Evolutionary conservation across 176 grass and related monocot genomes (phyloP), one percentile per base, ranked within the genome.

Genomic region (Oropetium thomaeum): DNA sequence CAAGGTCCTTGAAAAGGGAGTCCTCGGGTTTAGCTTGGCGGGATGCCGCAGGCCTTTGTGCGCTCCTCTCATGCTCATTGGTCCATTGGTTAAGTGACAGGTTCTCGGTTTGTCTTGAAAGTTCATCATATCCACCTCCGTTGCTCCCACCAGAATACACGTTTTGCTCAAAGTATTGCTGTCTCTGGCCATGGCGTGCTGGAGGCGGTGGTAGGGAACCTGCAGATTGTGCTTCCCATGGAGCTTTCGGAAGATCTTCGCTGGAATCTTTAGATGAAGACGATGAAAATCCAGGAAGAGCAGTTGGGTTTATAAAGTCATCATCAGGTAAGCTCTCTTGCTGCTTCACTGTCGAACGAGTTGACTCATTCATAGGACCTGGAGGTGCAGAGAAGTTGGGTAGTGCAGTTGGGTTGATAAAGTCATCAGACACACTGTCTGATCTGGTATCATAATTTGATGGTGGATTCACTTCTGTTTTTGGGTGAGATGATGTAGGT

Each of bases 1-100:
- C 91, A 27, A 98, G 81, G 31, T 98, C 95, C 86, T 92, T 98
- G 67, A 98, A 98, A 32, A 98, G 86, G 14, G 81, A 71, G 57
- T 98, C 95, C 84, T 98, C 95, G 1, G 88, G 89, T 83, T 98
- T 89, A 33, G 80, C 53, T 70, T 85, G 88, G 54, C 84, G 76
- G 42, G 73, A 44, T 16, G 68, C 5, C 0, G 81, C 29, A 0
- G 86, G 58, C 5, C 16, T 61, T 13, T 72, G 43, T 51, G 81
- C 0, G 33, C 67, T 61, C 81, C 3, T 80, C 75, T 76, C 76
- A 31, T 78, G 77, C 29, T 73, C 70, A 37, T 33, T 83, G 43
- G 45, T 87, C 62, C 49, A 40, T n/a, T 67, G 86, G 41, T 87
- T 89, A 58, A 87, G 73, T 12, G 91, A 89, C 12, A 94, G 76